Percentiles rank a stretch among this genome's conserved stretches.
These are phyloP conservation scores for Naganishia kalamii DNA, from an alignment of 768 basidiomycete species.

Conservation along the genomic window DNA sequence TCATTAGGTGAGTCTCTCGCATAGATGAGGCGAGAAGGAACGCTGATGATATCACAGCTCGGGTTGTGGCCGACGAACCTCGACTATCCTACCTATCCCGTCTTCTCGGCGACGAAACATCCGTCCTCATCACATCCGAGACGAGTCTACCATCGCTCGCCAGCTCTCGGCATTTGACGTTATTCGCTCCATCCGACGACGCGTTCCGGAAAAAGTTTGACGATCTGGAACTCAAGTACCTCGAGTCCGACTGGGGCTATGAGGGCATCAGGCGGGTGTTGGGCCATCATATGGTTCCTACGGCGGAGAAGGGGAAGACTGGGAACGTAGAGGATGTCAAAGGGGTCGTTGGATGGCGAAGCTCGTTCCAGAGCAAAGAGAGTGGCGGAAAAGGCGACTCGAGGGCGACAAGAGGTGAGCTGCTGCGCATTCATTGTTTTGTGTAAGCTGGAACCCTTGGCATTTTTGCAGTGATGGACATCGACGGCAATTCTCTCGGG, in stretches of 20 bases:
- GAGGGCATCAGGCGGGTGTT: constrained; percentile 73
- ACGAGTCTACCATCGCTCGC: constrained; percentile 48
- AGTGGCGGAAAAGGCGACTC: constrained; percentile 22
- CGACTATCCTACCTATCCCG: constrained; percentile 69
- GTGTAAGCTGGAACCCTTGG: not conserved
- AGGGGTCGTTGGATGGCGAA: constrained; percentile 46
- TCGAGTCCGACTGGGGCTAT: constrained; percentile 78
- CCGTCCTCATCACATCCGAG: constrained; percentile 30
- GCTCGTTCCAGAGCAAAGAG: constrained; percentile 28
- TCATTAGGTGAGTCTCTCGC: constrained; percentile 58
- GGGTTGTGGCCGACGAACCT: constrained; percentile 31
- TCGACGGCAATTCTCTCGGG: not conserved
- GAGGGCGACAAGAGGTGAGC: constrained; percentile 3
- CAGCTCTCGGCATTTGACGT: constrained; percentile 60
- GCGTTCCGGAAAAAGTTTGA: constrained; percentile 71
- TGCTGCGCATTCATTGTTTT: not conserved
- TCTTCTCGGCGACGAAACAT: not conserved
- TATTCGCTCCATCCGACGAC: constrained; percentile 79
- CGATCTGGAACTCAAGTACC: constrained; percentile 71
- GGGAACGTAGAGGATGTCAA: not conserved
- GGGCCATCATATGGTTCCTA: constrained; percentile 46
- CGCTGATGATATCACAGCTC: not conserved
- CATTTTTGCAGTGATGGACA: not conserved
- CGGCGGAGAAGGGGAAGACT: constrained; percentile 52
- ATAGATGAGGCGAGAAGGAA: not conserved